phyloP scores from a whole-genome alignment of 345 rosid species.

The Isatis tinctoria region DNA sequence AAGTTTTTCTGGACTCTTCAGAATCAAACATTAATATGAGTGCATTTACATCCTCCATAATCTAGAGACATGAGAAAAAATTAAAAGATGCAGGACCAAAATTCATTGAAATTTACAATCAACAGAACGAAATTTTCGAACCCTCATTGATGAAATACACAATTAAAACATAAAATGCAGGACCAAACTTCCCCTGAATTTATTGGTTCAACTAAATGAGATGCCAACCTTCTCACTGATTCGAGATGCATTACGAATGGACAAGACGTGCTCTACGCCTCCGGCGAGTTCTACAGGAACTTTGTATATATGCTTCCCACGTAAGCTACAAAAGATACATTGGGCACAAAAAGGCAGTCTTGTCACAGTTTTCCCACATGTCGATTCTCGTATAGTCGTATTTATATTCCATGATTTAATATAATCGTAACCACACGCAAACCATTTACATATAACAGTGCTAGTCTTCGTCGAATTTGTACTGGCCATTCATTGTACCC shows the following conservation, averaged over 20 bases:
- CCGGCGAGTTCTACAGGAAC: conserved; percentile 70
- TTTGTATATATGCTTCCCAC: conserved; percentile 74
- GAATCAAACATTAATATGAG: conserved; percentile 64
- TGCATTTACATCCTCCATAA: conserved; percentile 81
- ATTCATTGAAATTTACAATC: conserved; percentile 1
- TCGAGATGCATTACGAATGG: conserved; percentile 64
- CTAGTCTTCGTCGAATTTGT: conserved; percentile 1
- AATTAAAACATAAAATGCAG: conserved; percentile 17
- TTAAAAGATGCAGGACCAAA: neutral
- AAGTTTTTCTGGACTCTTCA: conserved; percentile 61
- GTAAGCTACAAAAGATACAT: conserved; percentile 45
- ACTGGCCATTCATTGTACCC: conserved; percentile 11
- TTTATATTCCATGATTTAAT: conserved; percentile 6
- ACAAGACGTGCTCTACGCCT: conserved; percentile 65
- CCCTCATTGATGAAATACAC: neutral
- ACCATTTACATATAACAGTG: neutral
- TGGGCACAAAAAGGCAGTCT: conserved; percentile 6
- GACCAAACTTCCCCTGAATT: conserved; percentile 12
- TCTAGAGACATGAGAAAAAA: conserved; percentile 37
- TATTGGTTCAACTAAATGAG: conserved; percentile 12
- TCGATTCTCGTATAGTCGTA: neutral
- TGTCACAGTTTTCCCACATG: neutral
- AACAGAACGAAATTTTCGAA: neutral
- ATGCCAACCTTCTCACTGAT: conserved; percentile 50
- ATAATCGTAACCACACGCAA: neutral